These are phyloP conservation scores for Aspergillus funiculosus DNA, from an alignment of 495 filamentous ascomycete species.

Conservation along the genomic window DNA sequence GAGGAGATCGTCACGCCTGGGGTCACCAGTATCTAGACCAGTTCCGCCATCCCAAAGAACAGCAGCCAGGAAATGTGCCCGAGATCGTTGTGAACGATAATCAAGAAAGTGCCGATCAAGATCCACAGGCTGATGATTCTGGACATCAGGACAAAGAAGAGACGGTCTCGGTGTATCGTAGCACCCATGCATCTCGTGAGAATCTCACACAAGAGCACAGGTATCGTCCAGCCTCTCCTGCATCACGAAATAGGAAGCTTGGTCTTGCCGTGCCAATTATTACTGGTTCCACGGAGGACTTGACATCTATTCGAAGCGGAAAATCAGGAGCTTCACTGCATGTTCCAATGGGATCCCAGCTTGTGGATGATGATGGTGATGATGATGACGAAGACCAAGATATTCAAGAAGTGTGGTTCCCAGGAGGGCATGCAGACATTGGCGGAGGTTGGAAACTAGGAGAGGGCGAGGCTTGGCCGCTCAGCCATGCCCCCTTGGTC, in stretches of 20 bases:
- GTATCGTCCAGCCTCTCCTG: conserved; percentile 40
- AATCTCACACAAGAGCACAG: conserved; percentile 21
- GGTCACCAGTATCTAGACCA: conserved; percentile 2
- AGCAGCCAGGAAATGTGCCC: not conserved
- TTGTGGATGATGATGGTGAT: conserved; percentile 25
- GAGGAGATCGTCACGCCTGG: not conserved
- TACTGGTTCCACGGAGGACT: conserved; percentile 29
- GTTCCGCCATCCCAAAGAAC: conserved; percentile 2
- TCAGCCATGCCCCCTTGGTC: conserved; percentile 69
- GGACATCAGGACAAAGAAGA: conserved; percentile 24
- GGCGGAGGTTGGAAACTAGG: conserved; percentile 75
- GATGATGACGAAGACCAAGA: conserved; percentile 61
- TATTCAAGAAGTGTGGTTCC: conserved; percentile 80
- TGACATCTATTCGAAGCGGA: conserved; percentile 33
- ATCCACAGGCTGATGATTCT: not conserved
- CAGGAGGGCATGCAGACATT: conserved; percentile 75
- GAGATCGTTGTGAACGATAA: conserved; percentile 11
- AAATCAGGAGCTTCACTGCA: conserved; percentile 38
- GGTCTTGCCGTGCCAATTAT: conserved; percentile 30
- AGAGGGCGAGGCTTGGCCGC: conserved; percentile 48
- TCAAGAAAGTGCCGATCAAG: not conserved
- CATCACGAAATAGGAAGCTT: conserved; percentile 9
- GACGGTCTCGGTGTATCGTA: conserved; percentile 35
- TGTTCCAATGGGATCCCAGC: conserved; percentile 18
- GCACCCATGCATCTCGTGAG: conserved; percentile 25